Percentiles rank a stretch among this genome's conserved stretches.
Conservation (phyloP, 225 moss, liverwort and hornwort genomes). For the Bryoerythrophyllum caledonicum region DNA sequence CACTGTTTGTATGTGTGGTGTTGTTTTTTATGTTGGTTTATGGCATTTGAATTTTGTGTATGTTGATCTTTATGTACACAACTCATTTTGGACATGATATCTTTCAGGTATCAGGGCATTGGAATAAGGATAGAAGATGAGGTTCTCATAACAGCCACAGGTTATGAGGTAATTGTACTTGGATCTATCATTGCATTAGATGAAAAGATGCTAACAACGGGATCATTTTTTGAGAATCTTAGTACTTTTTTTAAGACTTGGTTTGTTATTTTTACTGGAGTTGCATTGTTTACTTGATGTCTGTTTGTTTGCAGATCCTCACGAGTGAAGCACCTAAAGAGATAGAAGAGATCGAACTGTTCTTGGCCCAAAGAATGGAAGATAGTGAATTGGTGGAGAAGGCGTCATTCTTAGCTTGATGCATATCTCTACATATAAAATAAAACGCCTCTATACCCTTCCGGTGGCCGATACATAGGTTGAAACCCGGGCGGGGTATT, state of each 20-base stretch:
- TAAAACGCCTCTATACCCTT: too few relatives aligned
- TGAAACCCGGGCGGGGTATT: too few relatives aligned
- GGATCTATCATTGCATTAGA: not conserved
- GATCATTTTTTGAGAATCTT: not conserved
- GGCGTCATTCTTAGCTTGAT: slow-evolving; percentile 3
- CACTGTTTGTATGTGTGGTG: too few relatives aligned
- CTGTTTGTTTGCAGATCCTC: slow-evolving; percentile 50
- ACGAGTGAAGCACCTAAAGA: slow-evolving; percentile 66
- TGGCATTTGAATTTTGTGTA: too few relatives aligned
- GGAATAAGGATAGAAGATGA: slow-evolving; percentile 98
- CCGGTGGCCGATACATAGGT: too few relatives aligned
- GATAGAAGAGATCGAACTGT: slow-evolving; percentile 62
- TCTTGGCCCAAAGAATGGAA: slow-evolving; percentile 41
- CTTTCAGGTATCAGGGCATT: slow-evolving; percentile 82
- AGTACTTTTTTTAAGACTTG: not conserved
- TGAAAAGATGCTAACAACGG: not conserved
- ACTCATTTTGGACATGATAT: not conserved
- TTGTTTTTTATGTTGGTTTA: too few relatives aligned
- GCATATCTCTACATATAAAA: too few relatives aligned
- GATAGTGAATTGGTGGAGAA: slow-evolving; percentile 16
- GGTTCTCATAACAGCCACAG: slow-evolving; percentile 79
- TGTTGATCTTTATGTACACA: too few relatives aligned
- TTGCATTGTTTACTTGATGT: not conserved
- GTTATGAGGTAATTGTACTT: slow-evolving; percentile 76
- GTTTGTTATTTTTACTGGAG: not conserved